Conservation (phyloP, 768 basidiomycete genomes). For the Clathrus columnatus region DNA sequence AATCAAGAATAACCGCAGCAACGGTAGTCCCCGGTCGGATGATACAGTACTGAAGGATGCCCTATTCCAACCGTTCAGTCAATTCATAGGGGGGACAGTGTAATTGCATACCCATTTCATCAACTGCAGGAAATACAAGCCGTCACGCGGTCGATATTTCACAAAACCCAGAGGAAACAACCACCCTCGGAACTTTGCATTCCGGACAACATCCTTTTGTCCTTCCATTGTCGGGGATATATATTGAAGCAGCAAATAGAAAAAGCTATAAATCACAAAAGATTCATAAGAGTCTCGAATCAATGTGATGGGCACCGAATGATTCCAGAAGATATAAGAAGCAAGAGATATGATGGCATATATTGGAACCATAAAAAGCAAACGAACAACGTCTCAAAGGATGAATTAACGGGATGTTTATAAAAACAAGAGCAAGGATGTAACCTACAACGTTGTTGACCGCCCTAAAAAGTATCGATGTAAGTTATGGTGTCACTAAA, state of each 20-base stretch:
- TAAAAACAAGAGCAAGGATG: neutral
- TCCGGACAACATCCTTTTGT: constrained; percentile 52
- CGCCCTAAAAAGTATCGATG: constrained; percentile 36
- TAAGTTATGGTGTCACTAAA: neutral
- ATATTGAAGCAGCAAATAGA: constrained; percentile 67
- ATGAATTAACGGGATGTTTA: neutral
- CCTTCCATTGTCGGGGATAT: constrained; percentile 53
- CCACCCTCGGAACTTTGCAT: constrained; percentile 45
- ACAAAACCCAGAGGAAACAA: constrained; percentile 59
- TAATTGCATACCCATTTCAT: constrained; percentile 48
- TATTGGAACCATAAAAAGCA: constrained; percentile 72
- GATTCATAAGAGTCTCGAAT: constrained; percentile 71
- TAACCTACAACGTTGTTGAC: constrained; percentile 54
- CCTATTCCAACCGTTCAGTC: constrained; percentile 15
- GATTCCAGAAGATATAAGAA: constrained; percentile 67
- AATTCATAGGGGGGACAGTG: neutral
- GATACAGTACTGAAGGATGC: constrained; percentile 64
- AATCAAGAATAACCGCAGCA: constrained; percentile 52
- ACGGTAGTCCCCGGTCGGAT: constrained; percentile 54
- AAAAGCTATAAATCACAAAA: constrained; percentile 66
- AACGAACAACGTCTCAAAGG: constrained; percentile 53
- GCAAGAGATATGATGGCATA: constrained; percentile 61
- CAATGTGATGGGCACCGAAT: constrained; percentile 60
- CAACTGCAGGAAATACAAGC: constrained; percentile 58
- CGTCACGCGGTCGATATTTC: constrained; percentile 40